These are phyloP conservation scores for Hemileccinum rubropunctum DNA, from an alignment of 768 basidiomycete species.

Conservation along the genomic window DNA sequence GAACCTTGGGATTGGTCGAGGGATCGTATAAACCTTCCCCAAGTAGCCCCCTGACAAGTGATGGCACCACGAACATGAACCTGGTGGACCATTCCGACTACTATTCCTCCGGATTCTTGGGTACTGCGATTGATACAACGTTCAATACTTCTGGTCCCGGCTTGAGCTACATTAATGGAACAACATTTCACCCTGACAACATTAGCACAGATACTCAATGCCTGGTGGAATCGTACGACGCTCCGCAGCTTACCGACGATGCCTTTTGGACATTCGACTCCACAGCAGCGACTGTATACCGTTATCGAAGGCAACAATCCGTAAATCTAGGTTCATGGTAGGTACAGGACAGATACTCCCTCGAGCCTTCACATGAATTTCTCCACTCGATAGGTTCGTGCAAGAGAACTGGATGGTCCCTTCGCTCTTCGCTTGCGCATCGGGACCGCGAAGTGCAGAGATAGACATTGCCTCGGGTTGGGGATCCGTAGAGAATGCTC, in stretches of 20 bases:
- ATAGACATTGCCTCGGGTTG: slow-evolving; percentile 65
- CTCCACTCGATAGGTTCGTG: slow-evolving; percentile 50
- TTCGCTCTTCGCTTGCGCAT: slow-evolving; percentile 58
- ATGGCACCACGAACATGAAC: background rate
- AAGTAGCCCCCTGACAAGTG: background rate
- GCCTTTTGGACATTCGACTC: slow-evolving; percentile 17
- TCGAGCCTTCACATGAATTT: background rate
- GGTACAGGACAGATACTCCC: background rate
- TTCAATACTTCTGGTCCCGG: background rate
- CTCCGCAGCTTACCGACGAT: slow-evolving; percentile 8
- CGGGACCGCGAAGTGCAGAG: slow-evolving; percentile 50
- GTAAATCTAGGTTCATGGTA: slow-evolving; percentile 24
- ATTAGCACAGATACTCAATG: slow-evolving; percentile 1
- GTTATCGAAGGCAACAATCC: slow-evolving; percentile 21
- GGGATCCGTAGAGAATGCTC: slow-evolving; percentile 35
- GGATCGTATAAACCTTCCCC: slow-evolving; percentile 11
- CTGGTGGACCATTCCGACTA: background rate
- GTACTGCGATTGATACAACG: background rate
- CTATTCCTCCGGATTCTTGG: background rate
- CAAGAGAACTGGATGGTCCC: slow-evolving; percentile 76
- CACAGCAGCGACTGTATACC: slow-evolving; percentile 12
- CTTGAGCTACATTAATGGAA: background rate
- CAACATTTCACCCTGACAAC: background rate
- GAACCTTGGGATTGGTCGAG: slow-evolving; percentile 9
- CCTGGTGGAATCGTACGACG: slow-evolving; percentile 6